Percentiles rank a stretch among this genome's conserved stretches.
phyloP scores from a whole-genome alignment of 2,329 filamentous ascomycete species.

The Aureobasidium sp. region DNA sequence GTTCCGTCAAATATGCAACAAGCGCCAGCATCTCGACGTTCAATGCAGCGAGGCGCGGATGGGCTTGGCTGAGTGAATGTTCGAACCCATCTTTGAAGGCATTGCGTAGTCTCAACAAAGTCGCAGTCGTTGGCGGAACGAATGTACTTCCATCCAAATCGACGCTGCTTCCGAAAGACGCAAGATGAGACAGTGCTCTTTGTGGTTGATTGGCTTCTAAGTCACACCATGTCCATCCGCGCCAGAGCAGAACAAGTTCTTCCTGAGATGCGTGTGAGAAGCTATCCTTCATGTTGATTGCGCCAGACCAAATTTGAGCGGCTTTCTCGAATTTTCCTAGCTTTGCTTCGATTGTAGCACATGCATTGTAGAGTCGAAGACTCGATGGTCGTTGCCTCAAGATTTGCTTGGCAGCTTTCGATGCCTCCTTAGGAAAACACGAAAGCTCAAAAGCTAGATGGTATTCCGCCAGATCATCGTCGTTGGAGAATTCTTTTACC shows the following conservation, averaged over 20 bases:
- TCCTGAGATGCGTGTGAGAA: conserved; percentile 28
- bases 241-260: conserved; percentile 43
- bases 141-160: not conserved
- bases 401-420: conserved; percentile 63
- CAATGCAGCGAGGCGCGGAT: conserved; percentile 41
- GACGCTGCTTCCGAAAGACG: conserved; percentile 18
- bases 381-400: conserved; percentile 60
- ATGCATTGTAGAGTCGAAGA: conserved; percentile 66
- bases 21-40: conserved; percentile 56
- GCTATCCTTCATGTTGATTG: conserved; percentile 49
- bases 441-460: conserved; percentile 57
- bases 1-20: conserved; percentile 54
- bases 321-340: conserved; percentile 51
- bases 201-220: conserved; percentile 36
- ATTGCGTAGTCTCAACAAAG: not conserved
- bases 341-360: conserved; percentile 61
- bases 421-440: conserved; percentile 45
- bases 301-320: conserved; percentile 56
- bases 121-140: not conserved
- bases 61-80: conserved; percentile 44
- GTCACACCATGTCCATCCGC: conserved; percentile 60
- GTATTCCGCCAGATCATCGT: conserved; percentile 56
- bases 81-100: conserved; percentile 45
- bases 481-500: conserved; percentile 31
- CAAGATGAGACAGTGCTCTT: conserved; percentile 26